These are phyloP conservation scores for Starmera stellimalicola DNA, from an alignment of 1,139 yeast species.

Conservation along the genomic window DNA sequence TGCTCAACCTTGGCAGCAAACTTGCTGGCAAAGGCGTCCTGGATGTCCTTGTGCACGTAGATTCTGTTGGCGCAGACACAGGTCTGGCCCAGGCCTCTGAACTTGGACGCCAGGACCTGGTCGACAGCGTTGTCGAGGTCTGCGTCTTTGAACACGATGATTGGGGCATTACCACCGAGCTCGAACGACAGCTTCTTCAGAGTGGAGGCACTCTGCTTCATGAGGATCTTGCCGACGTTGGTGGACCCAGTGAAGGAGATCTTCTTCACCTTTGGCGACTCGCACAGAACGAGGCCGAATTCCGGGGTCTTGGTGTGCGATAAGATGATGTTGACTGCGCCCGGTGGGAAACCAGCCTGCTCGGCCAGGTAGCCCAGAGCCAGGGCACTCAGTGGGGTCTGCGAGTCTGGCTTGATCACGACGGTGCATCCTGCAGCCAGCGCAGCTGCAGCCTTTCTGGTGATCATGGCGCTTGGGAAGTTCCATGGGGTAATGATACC, in stretches of 20 bases:
- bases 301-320: slow-evolving; percentile 41
- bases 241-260: slow-evolving; percentile 91
- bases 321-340: slow-evolving; percentile 67
- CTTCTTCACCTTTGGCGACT: slow-evolving; percentile 58
- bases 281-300: slow-evolving; percentile 64
- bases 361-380: slow-evolving; percentile 68
- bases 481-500: slow-evolving; percentile 95
- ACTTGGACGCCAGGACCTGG: slow-evolving; percentile 60
- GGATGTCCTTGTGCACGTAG: slow-evolving; percentile 53
- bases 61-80: slow-evolving; percentile 77
- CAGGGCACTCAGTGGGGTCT: slow-evolving; percentile 80
- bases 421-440: slow-evolving; percentile 90
- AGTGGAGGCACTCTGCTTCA: slow-evolving; percentile 68
- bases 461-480: slow-evolving; percentile 90
- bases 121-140: slow-evolving; percentile 68
- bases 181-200: slow-evolving; percentile 81
- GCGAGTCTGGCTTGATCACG: slow-evolving; percentile 83
- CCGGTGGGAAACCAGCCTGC: slow-evolving; percentile 82
- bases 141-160: slow-evolving; percentile 79
- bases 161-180: slow-evolving; percentile 92
- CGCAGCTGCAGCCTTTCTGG: slow-evolving; percentile 87
- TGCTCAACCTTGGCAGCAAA: slow-evolving; percentile 43
- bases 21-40: slow-evolving; percentile 46
- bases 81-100: slow-evolving; percentile 72
- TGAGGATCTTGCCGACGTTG: slow-evolving; percentile 66